Conservation (phyloP, 2,329 filamentous ascomycete species). For the Cordyceps tenuipes region DNA sequence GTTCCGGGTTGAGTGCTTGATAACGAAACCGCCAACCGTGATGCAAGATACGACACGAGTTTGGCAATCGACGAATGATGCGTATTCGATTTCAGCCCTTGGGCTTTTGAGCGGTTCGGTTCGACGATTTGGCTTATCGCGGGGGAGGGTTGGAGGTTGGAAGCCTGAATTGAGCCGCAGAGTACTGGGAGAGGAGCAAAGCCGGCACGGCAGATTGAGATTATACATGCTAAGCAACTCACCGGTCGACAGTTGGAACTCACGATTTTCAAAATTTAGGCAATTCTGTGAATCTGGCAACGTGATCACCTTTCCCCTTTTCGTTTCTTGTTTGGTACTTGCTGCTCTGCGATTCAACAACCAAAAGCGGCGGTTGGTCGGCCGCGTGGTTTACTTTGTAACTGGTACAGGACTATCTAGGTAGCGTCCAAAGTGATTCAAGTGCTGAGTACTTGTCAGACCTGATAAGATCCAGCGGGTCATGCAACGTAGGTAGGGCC, state of each 20-base stretch:
- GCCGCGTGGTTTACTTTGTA: not conserved
- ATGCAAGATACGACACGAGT: not conserved
- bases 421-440: not conserved
- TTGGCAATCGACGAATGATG: not conserved
- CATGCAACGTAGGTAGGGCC: not conserved
- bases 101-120: not conserved
- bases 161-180: not conserved
- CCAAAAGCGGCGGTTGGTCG: not conserved
- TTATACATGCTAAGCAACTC: not conserved
- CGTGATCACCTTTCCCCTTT: no score
- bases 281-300: no score
- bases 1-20: not conserved
- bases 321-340: not conserved
- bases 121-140: not conserved
- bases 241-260: not conserved
- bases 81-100: not conserved
- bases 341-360: not conserved
- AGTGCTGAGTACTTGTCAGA: no score
- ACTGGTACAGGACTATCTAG: no score
- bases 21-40: not conserved
- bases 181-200: not conserved
- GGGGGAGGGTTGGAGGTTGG: not conserved
- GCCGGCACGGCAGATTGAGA: no score
- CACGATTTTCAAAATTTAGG: not conserved
- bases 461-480: not conserved